Conservation (phyloP, 768 basidiomycete genomes). For the Rhodotorula toruloides region DNA sequence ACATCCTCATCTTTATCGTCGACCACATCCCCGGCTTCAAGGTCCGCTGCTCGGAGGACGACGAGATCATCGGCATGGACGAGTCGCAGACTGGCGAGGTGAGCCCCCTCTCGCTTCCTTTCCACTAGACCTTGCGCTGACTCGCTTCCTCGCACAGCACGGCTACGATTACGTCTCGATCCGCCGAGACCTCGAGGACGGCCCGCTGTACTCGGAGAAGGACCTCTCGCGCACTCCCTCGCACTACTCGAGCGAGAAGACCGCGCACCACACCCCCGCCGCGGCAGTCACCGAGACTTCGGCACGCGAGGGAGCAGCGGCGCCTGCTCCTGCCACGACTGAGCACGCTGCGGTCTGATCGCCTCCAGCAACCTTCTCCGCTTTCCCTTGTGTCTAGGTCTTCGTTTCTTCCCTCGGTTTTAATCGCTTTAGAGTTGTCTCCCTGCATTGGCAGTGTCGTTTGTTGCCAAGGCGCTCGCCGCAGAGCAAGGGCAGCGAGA, state of each 20-base stretch:
- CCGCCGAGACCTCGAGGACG: conserved; percentile 37
- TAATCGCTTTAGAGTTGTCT: too few species aligned
- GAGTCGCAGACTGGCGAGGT: conserved; percentile 79
- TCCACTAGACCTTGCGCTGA: not conserved
- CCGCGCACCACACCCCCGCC: not conserved
- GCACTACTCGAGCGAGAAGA: conserved; percentile 26
- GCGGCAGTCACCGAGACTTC: conserved; percentile 17
- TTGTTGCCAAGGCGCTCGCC: too few species aligned
- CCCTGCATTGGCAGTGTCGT: too few species aligned
- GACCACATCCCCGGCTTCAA: conserved; percentile 53
- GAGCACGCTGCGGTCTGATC: too few species aligned
- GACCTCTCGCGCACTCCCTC: conserved; percentile 14
- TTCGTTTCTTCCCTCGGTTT: too few species aligned
- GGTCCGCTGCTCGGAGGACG: conserved; percentile 55
- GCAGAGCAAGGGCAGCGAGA: too few species aligned
- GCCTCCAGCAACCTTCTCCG: too few species aligned
- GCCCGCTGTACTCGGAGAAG: not conserved
- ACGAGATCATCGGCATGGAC: conserved; percentile 70
- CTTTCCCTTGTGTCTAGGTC: too few species aligned
- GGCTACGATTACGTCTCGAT: conserved; percentile 33
- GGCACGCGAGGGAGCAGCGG: conserved; percentile 15
- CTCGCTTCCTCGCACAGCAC: not conserved
- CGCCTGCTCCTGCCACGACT: not conserved
- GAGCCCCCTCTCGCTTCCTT: not conserved
- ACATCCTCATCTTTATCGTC: conserved; percentile 62